Evolutionary conservation across 441 rosid genomes (phyloP).

Genomic region (Mallotus repandus): DNA sequence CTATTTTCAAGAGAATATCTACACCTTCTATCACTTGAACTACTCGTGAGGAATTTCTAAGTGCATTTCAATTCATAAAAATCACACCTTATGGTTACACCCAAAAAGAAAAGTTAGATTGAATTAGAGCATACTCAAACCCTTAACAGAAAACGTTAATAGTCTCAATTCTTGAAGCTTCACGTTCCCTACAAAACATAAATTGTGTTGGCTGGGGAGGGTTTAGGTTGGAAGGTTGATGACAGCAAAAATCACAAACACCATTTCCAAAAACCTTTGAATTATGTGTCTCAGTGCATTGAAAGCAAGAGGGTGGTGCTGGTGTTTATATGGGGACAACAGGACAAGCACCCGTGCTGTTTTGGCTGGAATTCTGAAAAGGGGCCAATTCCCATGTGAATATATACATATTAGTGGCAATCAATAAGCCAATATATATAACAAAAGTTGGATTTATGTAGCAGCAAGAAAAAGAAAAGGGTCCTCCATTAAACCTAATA

Average conservation of each 20-base stretch:
- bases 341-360: neutral
- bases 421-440: neutral
- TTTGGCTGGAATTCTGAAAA: neutral
- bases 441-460: neutral
- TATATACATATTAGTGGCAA: neutral
- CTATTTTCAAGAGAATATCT: no score
- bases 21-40: no score
- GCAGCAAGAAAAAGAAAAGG: neutral
- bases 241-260: neutral
- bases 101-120: no score
- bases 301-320: neutral
- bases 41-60: no score
- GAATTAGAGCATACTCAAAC: neutral
- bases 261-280: neutral
- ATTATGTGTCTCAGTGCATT: neutral
- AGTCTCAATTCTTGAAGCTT: no score
- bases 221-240: neutral
- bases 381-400: slow-evolving; percentile 1
- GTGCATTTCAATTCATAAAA: no score
- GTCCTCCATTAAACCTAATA: neutral
- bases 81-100: no score
- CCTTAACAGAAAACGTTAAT: neutral
- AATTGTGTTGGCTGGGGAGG: neutral
- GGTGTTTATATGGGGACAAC: neutral
- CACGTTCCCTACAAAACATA: neutral